Evolutionary conservation across 495 filamentous ascomycete species (phyloP).

Genomic region (Zalerion maritima): DNA sequence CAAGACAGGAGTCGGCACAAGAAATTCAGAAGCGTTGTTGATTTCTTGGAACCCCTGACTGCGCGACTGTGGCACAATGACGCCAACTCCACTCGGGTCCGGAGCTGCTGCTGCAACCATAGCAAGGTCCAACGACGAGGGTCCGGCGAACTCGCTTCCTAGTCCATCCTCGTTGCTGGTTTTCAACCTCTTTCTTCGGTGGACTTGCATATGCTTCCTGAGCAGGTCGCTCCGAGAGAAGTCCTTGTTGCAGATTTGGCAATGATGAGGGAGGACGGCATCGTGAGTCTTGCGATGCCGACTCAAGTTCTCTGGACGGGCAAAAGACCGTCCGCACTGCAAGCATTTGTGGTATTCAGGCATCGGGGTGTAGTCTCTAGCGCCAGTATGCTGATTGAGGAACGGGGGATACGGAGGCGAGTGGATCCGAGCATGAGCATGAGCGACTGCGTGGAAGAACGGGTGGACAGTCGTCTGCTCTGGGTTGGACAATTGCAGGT

Average conservation of each 20-base stretch:
- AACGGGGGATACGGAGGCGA: no score
- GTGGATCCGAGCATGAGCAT: no score
- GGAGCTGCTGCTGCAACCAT: background rate
- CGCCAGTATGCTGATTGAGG: no score
- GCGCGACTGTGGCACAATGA: background rate
- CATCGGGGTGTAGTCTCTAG: no score
- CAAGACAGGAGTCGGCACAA: slow-evolving; percentile 1
- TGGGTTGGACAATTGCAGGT: no score
- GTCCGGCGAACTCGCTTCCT: slow-evolving; percentile 1
- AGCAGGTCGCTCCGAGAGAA: slow-evolving; percentile 8
- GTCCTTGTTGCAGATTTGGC: slow-evolving; percentile 5
- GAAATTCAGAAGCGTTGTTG: background rate
- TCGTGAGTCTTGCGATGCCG: slow-evolving; percentile 7
- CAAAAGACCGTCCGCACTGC: slow-evolving; percentile 5
- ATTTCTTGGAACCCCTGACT: background rate
- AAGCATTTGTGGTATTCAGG: no score
- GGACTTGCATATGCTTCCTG: slow-evolving; percentile 3
- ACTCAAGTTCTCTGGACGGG: slow-evolving; percentile 8
- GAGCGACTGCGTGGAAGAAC: no score
- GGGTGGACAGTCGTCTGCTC: no score
- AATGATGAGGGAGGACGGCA: slow-evolving; percentile 3
- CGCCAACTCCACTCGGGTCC: background rate
- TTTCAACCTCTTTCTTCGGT: slow-evolving; percentile 5
- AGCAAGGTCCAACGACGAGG: background rate
- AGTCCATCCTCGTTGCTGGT: background rate